phyloP scores from a whole-genome alignment of 2,329 filamentous ascomycete genomes.

The Cladosporium sp. region DNA sequence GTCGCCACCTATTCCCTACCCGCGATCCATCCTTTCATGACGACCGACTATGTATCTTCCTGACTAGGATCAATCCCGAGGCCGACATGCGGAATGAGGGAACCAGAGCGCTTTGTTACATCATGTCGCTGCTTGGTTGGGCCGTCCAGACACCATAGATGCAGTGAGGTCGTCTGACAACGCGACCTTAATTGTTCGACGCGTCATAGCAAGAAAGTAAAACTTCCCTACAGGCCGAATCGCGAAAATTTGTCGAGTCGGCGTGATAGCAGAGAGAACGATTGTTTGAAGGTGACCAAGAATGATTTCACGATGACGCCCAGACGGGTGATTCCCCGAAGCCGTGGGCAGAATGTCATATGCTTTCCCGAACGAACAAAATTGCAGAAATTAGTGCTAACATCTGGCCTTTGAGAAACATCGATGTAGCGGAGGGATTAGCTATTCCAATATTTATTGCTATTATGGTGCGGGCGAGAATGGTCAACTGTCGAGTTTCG shows the following conservation, averaged over 20 bases:
- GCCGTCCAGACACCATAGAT: background rate
- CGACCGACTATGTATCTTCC: background rate
- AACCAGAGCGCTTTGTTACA: background rate
- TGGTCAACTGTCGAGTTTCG: background rate
- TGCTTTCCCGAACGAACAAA: background rate
- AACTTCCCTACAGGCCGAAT: background rate
- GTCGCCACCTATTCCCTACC: background rate
- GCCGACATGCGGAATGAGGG: background rate
- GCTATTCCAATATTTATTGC: background rate
- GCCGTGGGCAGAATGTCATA: background rate
- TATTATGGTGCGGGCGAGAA: background rate
- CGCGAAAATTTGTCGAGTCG: background rate
- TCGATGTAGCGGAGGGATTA: background rate
- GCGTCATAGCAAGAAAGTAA: background rate
- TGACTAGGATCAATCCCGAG: background rate
- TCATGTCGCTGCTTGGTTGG: background rate
- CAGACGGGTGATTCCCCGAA: background rate
- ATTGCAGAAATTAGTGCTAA: background rate
- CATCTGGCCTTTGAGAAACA: accelerated
- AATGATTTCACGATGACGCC: conserved; percentile 2
- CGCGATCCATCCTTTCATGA: background rate
- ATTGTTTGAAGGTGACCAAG: background rate
- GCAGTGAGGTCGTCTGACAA: background rate
- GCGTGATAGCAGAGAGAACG: background rate
- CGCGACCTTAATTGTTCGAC: background rate